These are phyloP conservation scores for Calonectria montana DNA, from an alignment of 2,329 filamentous ascomycete species.

Conservation along the genomic window DNA sequence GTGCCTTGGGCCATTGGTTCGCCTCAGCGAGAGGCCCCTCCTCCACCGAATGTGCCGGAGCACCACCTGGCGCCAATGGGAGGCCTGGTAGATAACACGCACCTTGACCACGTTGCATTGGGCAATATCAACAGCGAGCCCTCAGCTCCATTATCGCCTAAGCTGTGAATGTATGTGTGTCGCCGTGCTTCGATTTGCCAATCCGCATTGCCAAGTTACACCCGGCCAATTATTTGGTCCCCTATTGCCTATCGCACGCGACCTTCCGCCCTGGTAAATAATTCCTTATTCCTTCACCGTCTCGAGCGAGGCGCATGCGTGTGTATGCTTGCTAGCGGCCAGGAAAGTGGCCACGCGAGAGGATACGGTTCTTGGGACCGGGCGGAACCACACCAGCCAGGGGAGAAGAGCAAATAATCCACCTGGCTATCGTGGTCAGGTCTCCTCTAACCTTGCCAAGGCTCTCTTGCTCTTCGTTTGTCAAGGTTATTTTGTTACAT, in stretches of 20 bases:
- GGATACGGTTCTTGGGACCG: background rate
- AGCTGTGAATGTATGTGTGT: too few species aligned
- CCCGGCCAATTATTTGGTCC: background rate
- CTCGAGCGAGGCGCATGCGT: background rate
- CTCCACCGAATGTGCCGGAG: background rate
- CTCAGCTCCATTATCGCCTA: background rate
- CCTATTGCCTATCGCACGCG: background rate
- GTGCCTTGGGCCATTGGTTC: slow-evolving; percentile 15
- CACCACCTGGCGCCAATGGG: slow-evolving; percentile 35
- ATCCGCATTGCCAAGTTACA: background rate
- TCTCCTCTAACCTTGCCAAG: too few species aligned
- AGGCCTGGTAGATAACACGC: slow-evolving; percentile 33
- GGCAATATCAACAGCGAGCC: background rate
- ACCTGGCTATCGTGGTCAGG: background rate
- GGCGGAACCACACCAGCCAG: background rate
- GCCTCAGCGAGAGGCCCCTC: background rate
- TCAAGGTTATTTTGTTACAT: background rate
- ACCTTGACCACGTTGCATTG: slow-evolving; percentile 5
- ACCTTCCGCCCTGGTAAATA: background rate
- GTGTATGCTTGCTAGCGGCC: background rate
- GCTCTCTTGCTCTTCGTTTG: background rate
- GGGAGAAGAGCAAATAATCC: background rate
- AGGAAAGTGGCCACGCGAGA: slow-evolving; percentile 5
- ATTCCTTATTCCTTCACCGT: background rate
- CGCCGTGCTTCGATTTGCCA: background rate